Base-by-base conservation (phyloP, 805 yeast genomes). In the Ogataea angusta region DNA sequence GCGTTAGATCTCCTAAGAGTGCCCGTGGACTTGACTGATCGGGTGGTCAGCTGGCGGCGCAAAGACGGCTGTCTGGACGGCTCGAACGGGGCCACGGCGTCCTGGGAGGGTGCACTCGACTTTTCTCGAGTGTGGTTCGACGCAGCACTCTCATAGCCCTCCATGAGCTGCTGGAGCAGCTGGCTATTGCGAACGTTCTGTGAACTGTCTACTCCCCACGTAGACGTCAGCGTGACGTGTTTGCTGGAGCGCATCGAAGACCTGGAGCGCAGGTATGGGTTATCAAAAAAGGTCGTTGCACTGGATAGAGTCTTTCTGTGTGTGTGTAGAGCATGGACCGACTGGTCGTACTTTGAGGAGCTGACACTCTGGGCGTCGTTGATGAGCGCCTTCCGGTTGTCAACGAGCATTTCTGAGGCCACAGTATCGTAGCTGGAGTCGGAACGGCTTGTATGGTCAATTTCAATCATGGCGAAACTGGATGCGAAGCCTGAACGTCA, bases 1-100 rank as follows among this genome's bases (percentile, higher is more conserved):
- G 67, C 67, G 36, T 60, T 60, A 0, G 62, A 49, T 34, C 67
- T 47, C 30, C 49, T 55, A 14, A 63, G 41, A 14, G 54, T 50
- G 18, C 46, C 40, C 12, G 29, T 7, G 37, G 34, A n/a, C 28
- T 34, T 8, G 18, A 15, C 23, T 17, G 26, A 15, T 23, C 30
- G 16, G 13, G 18, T n/a, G 13, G 19, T 19, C 10, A 25, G 30
- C 26, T 31, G 25, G 13, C 40, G 45, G 35, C 39, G 49, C 21
- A 38, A 12, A 9, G 36, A 16, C 14, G 42, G 17, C 14, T 17
- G 30, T 8, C 31, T 32, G 10, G 38, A 15, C 8, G 23, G 18
- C 17, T 24, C 8, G 5, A 18, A 21, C 16, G 28, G 33, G 8
- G 34, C 37, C 10, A n/a, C 15, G 4, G 47, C n/a, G 33, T 7